Conservation (phyloP, 768 basidiomycete genomes). For the Coprinopsis sp. region DNA sequence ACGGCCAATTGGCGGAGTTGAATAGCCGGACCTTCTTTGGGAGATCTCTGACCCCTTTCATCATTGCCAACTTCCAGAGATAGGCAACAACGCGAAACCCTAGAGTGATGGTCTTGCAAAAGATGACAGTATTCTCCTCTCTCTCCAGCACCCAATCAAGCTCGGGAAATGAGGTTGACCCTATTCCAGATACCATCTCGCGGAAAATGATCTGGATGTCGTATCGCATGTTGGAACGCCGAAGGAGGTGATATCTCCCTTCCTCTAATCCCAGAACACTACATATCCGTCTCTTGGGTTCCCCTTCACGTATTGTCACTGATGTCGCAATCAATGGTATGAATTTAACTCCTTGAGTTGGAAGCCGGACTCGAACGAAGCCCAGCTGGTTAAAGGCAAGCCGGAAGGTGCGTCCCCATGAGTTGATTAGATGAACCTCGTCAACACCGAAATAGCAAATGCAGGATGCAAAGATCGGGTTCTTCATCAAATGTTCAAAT, state of each 20-base stretch:
- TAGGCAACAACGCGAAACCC: conserved; percentile 18
- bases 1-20: conserved; percentile 12
- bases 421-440: conserved; percentile 21
- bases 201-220: conserved; percentile 20
- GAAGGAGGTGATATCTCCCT: conserved; percentile 18
- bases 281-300: conserved; percentile 12
- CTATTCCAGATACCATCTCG: conserved; percentile 14
- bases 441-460: conserved; percentile 22
- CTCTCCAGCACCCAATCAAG: conserved; percentile 22
- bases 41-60: neutral
- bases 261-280: conserved; percentile 16
- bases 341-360: neutral
- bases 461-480: conserved; percentile 14
- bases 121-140: conserved; percentile 20
- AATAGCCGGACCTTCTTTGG: conserved; percentile 11
- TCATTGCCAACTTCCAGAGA: conserved; percentile 13
- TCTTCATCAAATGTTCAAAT: conserved; percentile 16
- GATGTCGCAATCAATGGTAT: conserved; percentile 17
- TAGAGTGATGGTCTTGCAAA: conserved; percentile 21
- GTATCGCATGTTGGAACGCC: conserved; percentile 20
- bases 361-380: conserved; percentile 14
- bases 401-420: conserved; percentile 22
- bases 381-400: conserved; percentile 20
- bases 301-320: conserved; percentile 18
- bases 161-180: conserved; percentile 17